Evolutionary conservation across 2,329 filamentous ascomycete genomes (phyloP).

Genomic region (Aureobasidium subglaciale): DNA sequence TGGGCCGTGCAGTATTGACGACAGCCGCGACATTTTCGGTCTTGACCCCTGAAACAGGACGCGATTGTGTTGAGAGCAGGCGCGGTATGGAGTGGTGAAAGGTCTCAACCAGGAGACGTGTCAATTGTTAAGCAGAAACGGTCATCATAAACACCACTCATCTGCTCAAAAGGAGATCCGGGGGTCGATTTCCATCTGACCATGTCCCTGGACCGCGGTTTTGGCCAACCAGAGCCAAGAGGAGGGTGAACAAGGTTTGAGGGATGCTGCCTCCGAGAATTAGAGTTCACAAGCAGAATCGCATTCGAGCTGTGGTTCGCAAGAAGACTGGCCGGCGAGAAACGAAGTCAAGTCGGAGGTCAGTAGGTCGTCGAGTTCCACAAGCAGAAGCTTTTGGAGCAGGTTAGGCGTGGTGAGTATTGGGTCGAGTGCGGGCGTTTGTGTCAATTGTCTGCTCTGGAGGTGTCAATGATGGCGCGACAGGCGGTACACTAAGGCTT

Average conservation of each 20-base stretch:
- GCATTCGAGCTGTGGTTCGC: neutral
- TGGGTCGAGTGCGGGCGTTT: neutral
- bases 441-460: conserved; percentile 3
- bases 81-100: neutral
- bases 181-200: neutral
- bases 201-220: conserved; percentile 6
- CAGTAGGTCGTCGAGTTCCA: neutral
- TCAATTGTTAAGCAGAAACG: neutral
- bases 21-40: conserved; percentile 9
- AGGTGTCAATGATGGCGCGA: conserved; percentile 11
- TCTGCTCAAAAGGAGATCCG: conserved; percentile 8
- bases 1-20: conserved; percentile 2
- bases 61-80: conserved; percentile 5
- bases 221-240: conserved; percentile 10
- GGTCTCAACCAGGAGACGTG: conserved; percentile 5
- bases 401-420: neutral
- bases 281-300: conserved; percentile 10
- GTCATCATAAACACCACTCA: neutral
- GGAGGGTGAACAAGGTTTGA: conserved; percentile 4
- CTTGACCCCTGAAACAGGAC: conserved; percentile 7
- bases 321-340: neutral
- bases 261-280: conserved; percentile 7
- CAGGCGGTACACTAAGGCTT: conserved; percentile 8
- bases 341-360: neutral
- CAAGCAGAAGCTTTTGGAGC: neutral